Percentiles rank a stretch among this genome's conserved stretches.
Conservation (phyloP, 176 grass and related monocot species). For the Pontederia paniculata region DNA sequence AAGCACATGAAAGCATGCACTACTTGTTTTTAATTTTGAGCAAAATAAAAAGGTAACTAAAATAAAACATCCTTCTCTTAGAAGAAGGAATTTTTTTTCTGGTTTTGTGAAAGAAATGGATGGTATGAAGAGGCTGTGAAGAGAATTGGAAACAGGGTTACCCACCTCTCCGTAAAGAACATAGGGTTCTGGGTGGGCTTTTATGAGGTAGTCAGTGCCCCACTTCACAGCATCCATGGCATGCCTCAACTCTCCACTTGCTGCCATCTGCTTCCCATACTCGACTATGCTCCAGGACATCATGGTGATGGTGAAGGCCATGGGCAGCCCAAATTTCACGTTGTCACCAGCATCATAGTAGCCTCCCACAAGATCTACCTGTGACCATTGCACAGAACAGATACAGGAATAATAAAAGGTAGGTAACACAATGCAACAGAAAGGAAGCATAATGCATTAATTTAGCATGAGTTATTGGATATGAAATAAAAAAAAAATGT, state of each 20-base stretch:
- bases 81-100: not conserved
- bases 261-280: constrained; percentile 71
- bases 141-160: not conserved
- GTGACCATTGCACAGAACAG: not conserved
- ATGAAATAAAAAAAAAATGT: too few relatives aligned
- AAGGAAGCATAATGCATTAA: not conserved
- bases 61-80: too few relatives aligned
- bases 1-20: too few relatives aligned
- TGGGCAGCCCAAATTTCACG: constrained; percentile 87
- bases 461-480: too few relatives aligned
- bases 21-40: too few relatives aligned
- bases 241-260: constrained; percentile 58
- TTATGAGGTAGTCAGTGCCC: constrained; percentile 87
- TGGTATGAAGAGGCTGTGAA: not conserved
- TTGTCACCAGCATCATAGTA: constrained; percentile 98
- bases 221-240: constrained; percentile 86
- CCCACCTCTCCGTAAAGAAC: constrained; percentile 78
- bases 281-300: constrained; percentile 85
- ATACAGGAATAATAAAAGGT: not conserved
- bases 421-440: not conserved
- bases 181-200: constrained; percentile 66
- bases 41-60: too few relatives aligned
- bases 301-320: constrained; percentile 99
- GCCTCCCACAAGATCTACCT: constrained; percentile 75
- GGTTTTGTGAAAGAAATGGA: not conserved